Base-by-base conservation (phyloP, 2,329 filamentous ascomycete species). In the Seiridium unicorne region DNA sequence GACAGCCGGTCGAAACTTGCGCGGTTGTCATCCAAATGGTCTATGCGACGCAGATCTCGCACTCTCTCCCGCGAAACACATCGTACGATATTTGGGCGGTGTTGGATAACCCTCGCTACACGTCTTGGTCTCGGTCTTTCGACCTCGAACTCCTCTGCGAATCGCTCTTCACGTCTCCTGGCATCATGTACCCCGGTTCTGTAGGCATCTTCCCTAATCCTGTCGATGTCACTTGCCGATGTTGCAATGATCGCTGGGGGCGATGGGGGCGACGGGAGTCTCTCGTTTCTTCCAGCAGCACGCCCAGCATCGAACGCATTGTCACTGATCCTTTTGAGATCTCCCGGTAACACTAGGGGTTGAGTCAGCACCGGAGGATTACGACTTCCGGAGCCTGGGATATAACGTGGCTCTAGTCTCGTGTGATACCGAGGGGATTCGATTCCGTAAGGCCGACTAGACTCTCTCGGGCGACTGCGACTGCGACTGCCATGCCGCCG, bases 171-270 rank as follows among this genome's bases (percentile, higher is more conserved):
- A 10, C 46, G 36, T 11, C 6, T 31, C 40, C 32, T 53, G 34
- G 51, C 38, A 26, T 53, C 48, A 6, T 26, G 10, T 11, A 32
- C n/a, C 38, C 57, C 57, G 2, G 57, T 48, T 5, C n/a, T 34
- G 32, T 44, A 59, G 36, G 57, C 57, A 46, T 34, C 47, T 7
- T 59, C 48, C 26, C 13, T 44, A 7, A 59, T 44, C 18, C 57
- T 51, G 5, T 59, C 57, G 26, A 59, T 54, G 40, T 59, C 57
- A 35, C 48, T 59, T 31, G 57, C 57, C 26, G 38, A 53, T 18
- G 57, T 54, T 35, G 48, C 44, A 8, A 40, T 4, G 8, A 35
- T 8, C 31, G 38, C 8, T 6, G 42, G 9, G 5, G 32, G 44
- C 5, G 32, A 18, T 10, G 55, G 46, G n/a, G 38, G 18, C 13